These are phyloP conservation scores for Dichotomocladium elegans DNA, from an alignment of 371 early-diverging fungal genomes.

Conservation along the genomic window DNA sequence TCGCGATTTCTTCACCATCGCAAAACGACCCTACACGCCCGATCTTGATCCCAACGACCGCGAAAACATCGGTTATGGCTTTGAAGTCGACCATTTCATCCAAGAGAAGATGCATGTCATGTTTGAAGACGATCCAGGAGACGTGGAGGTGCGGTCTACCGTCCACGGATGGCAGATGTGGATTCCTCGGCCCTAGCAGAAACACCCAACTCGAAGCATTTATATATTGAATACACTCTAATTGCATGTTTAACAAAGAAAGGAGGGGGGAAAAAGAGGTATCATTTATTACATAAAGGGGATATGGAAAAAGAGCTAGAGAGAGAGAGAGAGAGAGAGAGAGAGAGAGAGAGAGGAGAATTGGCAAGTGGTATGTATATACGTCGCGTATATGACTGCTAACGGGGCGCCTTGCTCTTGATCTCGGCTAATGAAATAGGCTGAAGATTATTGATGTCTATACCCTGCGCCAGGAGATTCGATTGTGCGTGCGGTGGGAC, in stretches of 20 bases:
- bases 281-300: too few species aligned
- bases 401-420: slow-evolving; percentile 15
- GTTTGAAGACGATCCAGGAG: slow-evolving; percentile 89
- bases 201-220: too few species aligned
- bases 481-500: slow-evolving; percentile 62
- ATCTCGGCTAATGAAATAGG: slow-evolving; percentile 36
- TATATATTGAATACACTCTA: too few species aligned
- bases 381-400: neutral
- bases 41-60: slow-evolving; percentile 47
- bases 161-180: slow-evolving; percentile 75
- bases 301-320: too few species aligned
- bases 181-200: slow-evolving; percentile 38
- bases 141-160: slow-evolving; percentile 74
- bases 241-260: too few species aligned
- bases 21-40: slow-evolving; percentile 42
- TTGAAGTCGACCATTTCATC: slow-evolving; percentile 66
- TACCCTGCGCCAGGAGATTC: slow-evolving; percentile 44
- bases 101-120: slow-evolving; percentile 73
- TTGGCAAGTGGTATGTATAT: too few species aligned
- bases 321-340: too few species aligned
- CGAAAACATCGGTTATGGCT: slow-evolving; percentile 60
- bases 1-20: slow-evolving; percentile 77
- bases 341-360: too few species aligned
- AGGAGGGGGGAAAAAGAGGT: too few species aligned
- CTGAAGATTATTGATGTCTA: slow-evolving; percentile 42